Conservation (phyloP, 2,329 filamentous ascomycete species). For the Neoarthrinium moseri region DNA sequence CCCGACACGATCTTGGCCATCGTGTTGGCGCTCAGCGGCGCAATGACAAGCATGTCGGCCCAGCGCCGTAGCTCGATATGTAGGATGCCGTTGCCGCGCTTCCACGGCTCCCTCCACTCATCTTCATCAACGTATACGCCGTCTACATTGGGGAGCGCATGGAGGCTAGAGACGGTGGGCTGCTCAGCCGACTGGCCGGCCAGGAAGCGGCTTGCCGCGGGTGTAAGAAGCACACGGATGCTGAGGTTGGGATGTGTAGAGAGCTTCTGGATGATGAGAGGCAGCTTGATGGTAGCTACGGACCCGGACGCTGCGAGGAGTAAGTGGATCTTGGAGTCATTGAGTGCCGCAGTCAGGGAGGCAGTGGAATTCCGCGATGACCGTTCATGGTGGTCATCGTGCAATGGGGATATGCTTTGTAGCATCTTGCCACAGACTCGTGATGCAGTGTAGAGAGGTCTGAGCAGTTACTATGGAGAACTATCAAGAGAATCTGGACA, state of each 20-base stretch:
- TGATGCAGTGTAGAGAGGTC: too few species aligned
- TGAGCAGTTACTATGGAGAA: too few species aligned
- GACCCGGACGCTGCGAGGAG: conserved; percentile 67
- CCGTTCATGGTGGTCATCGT: conserved; percentile 21
- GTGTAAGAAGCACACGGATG: conserved; percentile 81
- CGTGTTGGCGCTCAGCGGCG: conserved; percentile 80
- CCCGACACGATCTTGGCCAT: conserved; percentile 82
- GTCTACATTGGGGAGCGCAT: conserved; percentile 68
- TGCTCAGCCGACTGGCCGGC: conserved; percentile 75
- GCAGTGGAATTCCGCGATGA: conserved; percentile 22
- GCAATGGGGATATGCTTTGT: conserved; percentile 21
- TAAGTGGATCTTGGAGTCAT: conserved; percentile 57
- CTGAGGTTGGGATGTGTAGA: conserved; percentile 54
- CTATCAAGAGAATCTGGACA: not conserved
- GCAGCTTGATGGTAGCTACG: conserved; percentile 87
- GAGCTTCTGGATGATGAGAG: conserved; percentile 62
- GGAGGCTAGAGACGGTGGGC: conserved; percentile 62
- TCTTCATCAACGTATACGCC: conserved; percentile 80
- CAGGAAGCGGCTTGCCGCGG: conserved; percentile 73
- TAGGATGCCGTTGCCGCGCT: conserved; percentile 73
- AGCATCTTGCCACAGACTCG: too few species aligned
- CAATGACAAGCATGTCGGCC: conserved; percentile 79
- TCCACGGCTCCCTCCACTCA: conserved; percentile 82
- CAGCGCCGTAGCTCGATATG: conserved; percentile 86
- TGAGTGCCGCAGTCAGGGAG: conserved; percentile 28